Percentiles rank a stretch among this genome's conserved stretches.
Evolutionary conservation across 495 filamentous ascomycete genomes (phyloP).

Genomic region (Hypomontagnella submonticulosa): DNA sequence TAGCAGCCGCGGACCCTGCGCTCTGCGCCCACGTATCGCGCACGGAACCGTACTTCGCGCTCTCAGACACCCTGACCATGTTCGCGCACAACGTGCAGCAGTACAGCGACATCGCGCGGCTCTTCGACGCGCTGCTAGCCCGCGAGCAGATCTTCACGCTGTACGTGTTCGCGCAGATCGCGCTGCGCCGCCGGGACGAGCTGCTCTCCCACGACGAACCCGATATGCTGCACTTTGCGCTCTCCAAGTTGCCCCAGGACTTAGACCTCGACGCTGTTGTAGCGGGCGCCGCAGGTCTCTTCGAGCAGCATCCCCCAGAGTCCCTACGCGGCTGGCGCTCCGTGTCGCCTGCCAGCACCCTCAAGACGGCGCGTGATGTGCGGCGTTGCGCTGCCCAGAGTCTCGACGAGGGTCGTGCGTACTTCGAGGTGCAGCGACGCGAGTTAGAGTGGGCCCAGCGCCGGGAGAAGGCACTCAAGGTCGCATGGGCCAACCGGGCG

Average conservation of each 20-base stretch:
- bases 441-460: constrained; percentile 73
- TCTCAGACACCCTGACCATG: constrained; percentile 89
- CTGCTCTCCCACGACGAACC: constrained; percentile 90
- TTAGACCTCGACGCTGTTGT: constrained; percentile 88
- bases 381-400: constrained; percentile 56
- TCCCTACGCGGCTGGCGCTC: constrained; percentile 74
- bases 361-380: constrained; percentile 78
- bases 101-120: constrained; percentile 81
- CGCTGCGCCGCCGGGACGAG: constrained; percentile 80
- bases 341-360: constrained; percentile 78
- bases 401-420: constrained; percentile 60
- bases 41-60: constrained; percentile 89
- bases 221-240: constrained; percentile 90
- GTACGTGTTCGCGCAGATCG: constrained; percentile 91
- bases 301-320: constrained; percentile 76
- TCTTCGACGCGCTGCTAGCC: constrained; percentile 92
- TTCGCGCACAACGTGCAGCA: constrained; percentile 96
- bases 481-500: constrained; percentile 69
- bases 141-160: constrained; percentile 84
- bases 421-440: constrained; percentile 74
- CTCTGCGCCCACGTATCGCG: constrained; percentile 77
- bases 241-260: constrained; percentile 86
- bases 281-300: constrained; percentile 67
- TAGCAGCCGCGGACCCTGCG: constrained; percentile 72
- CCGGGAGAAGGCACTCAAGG: constrained; percentile 61